phyloP scores from a whole-genome alignment of 345 rosid genomes.

The Cardiospermum halicacabum region DNA sequence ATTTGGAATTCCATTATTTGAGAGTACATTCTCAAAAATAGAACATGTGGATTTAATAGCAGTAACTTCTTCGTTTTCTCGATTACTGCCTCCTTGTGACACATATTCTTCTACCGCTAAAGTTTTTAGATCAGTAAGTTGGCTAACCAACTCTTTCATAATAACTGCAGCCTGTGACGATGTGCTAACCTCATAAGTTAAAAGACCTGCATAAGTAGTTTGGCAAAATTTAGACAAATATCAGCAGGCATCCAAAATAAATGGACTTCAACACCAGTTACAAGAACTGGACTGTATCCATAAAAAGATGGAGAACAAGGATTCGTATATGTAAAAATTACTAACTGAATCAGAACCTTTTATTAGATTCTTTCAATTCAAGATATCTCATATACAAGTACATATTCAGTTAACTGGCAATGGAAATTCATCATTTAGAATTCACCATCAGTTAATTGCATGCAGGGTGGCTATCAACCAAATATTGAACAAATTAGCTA shows the following conservation, averaged over 20 bases:
- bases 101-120: constrained; percentile 25
- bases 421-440: neutral
- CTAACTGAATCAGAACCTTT: neutral
- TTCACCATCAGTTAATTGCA: neutral
- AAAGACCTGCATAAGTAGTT: constrained; percentile 49
- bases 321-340: too few relatives aligned
- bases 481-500: neutral
- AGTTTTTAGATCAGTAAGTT: constrained; percentile 32
- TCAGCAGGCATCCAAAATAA: neutral
- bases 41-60: constrained; percentile 47
- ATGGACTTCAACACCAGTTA: too few relatives aligned
- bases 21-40: constrained; percentile 48
- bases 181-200: constrained; percentile 39
- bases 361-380: neutral
- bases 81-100: constrained; percentile 30
- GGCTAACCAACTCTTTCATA: constrained; percentile 57
- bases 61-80: constrained; percentile 35
- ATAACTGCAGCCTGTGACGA: constrained; percentile 58
- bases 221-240: neutral
- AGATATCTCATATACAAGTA: neutral
- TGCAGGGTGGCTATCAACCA: neutral
- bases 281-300: neutral
- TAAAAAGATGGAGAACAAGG: neutral
- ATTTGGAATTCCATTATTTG: constrained; percentile 43
- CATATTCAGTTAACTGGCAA: neutral